phyloP scores from a whole-genome alignment of 148 eudicot genomes.

The Rhododendron williamsianum region DNA sequence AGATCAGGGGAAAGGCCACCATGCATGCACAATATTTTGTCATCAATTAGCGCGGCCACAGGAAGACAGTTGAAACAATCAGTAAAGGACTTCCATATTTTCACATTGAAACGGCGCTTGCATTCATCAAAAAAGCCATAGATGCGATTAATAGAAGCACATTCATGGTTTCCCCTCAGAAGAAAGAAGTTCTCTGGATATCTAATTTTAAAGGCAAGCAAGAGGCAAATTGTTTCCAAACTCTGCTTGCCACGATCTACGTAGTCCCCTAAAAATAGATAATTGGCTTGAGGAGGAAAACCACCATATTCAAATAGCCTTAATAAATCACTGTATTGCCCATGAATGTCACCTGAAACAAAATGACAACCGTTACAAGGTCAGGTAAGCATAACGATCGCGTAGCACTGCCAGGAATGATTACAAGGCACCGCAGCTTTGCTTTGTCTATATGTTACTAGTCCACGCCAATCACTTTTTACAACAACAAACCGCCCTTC shows the following conservation, averaged over 20 bases:
- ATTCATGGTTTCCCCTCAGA: slow-evolving; percentile 8
- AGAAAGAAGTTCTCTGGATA: slow-evolving; percentile 8
- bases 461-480: background rate
- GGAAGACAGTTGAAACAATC: slow-evolving; percentile 9
- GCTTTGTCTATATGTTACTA: background rate
- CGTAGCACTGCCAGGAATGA: background rate
- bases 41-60: slow-evolving; percentile 2
- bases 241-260: slow-evolving; percentile 10
- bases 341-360: slow-evolving; percentile 6
- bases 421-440: background rate
- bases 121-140: slow-evolving; percentile 9
- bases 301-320: slow-evolving; percentile 8
- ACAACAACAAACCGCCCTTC: background rate
- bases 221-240: slow-evolving; percentile 9
- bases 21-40: slow-evolving; percentile 8
- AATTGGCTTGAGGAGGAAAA: slow-evolving; percentile 9
- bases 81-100: slow-evolving; percentile 9
- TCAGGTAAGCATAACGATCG: background rate
- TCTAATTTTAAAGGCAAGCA: slow-evolving; percentile 6
- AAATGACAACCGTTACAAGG: background rate
- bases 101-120: slow-evolving; percentile 10
- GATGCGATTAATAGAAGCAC: slow-evolving; percentile 10
- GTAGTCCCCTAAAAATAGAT: slow-evolving; percentile 9
- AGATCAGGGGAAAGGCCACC: slow-evolving; percentile 11
- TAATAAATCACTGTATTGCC: slow-evolving; percentile 9